A percentile compares a stretch with the other conserved stretches of the same genome.
These are phyloP conservation scores for Kazachstania sp. DNA, from an alignment of 1,139 yeast genomes.

Conservation along the genomic window DNA sequence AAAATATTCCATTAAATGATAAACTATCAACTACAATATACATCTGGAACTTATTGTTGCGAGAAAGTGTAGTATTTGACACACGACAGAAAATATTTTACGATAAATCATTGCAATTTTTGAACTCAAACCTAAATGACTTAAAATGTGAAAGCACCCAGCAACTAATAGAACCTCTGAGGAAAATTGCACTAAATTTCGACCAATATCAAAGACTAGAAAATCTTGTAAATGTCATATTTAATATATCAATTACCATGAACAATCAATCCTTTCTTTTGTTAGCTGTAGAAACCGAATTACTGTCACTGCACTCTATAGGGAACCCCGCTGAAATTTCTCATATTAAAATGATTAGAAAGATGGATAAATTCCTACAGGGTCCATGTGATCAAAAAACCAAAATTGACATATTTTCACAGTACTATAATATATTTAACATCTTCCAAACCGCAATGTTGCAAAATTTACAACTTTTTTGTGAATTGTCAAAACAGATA, in stretches of 20 bases:
- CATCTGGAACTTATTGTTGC: slow-evolving; percentile 8
- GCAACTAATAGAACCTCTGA: slow-evolving; percentile 7
- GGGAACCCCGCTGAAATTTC: slow-evolving; percentile 1
- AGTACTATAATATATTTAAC: slow-evolving; percentile 18
- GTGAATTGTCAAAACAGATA: slow-evolving; percentile 12
- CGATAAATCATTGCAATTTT: slow-evolving; percentile 15
- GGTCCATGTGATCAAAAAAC: slow-evolving; percentile 5
- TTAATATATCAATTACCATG: slow-evolving; percentile 22
- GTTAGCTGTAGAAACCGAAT: slow-evolving; percentile 11
- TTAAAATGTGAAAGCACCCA: neutral
- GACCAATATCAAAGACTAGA: slow-evolving; percentile 25
- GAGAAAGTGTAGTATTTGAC: slow-evolving; percentile 7
- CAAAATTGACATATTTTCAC: neutral
- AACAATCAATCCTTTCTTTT: slow-evolving; percentile 11
- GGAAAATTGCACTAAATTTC: slow-evolving; percentile 13
- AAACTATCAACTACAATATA: neutral
- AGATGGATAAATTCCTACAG: slow-evolving; percentile 21
- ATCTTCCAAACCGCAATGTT: slow-evolving; percentile 10
- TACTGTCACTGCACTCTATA: neutral
- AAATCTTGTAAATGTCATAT: slow-evolving; percentile 30
- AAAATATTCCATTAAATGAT: neutral
- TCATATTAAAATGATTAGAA: slow-evolving; percentile 12
- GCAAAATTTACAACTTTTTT: slow-evolving; percentile 11
- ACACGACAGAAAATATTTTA: slow-evolving; percentile 8
- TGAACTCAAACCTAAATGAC: slow-evolving; percentile 11